Percentiles rank a stretch among this genome's conserved stretches.
Conservation (phyloP, 371 early-diverging fungal genomes). For the Mucor mucedo region DNA sequence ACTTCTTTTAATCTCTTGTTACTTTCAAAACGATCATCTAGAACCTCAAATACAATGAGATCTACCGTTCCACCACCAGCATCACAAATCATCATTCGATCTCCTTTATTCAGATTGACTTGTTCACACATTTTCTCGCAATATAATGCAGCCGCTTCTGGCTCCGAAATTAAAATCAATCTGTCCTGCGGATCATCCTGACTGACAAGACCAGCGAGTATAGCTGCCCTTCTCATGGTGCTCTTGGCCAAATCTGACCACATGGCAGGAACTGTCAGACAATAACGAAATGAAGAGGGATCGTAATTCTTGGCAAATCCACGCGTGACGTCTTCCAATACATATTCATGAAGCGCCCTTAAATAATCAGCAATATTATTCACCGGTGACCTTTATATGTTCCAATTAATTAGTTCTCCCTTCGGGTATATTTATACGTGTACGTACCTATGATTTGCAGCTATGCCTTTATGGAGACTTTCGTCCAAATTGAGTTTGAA, state of each 20-base stretch:
- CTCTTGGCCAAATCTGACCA: conserved; percentile 61
- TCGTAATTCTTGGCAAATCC: conserved; percentile 53
- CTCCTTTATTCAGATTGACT: conserved; percentile 51
- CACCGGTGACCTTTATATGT: conserved; percentile 31
- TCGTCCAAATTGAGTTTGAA: conserved; percentile 63
- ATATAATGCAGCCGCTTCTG: conserved; percentile 66
- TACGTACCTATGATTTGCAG: conserved; percentile 39
- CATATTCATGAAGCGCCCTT: conserved; percentile 40
- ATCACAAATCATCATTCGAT: conserved; percentile 67
- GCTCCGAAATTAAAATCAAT: conserved; percentile 60
- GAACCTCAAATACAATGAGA: conserved; percentile 54
- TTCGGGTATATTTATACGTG: too few species aligned
- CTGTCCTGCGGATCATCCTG: conserved; percentile 57
- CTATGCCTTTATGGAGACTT: conserved; percentile 39
- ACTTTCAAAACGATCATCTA: conserved; percentile 29
- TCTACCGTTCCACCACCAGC: conserved; percentile 72
- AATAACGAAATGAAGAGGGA: conserved; percentile 48
- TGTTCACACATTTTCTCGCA: conserved; percentile 60
- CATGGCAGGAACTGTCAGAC: conserved; percentile 56
- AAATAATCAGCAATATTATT: conserved; percentile 49
- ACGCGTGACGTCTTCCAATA: conserved; percentile 43
- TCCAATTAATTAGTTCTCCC: neutral
- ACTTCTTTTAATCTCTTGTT: conserved; percentile 52
- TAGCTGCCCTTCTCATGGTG: conserved; percentile 60
- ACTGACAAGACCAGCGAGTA: conserved; percentile 53